A percentile compares a stretch with the other conserved stretches of the same genome.
These are phyloP conservation scores for Saccharomyces hybrid DNA, from an alignment of 1,139 yeast genomes.

Conservation along the genomic window DNA sequence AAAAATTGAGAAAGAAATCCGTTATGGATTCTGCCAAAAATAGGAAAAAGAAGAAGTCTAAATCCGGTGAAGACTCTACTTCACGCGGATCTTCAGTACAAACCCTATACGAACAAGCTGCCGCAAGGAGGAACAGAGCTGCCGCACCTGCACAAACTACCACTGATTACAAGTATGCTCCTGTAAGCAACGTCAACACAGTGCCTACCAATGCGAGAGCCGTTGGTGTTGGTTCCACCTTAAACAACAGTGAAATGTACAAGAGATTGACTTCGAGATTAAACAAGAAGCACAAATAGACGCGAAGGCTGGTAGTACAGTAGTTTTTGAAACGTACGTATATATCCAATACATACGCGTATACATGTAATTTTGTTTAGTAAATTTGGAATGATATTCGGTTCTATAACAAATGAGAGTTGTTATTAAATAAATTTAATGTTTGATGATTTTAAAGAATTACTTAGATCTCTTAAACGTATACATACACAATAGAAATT, in stretches of 20 bases:
- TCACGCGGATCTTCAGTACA: constrained; percentile 21
- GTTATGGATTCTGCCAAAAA: constrained; percentile 28
- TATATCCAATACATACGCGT: background rate
- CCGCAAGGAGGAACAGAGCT: constrained; percentile 88
- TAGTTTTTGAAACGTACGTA: background rate
- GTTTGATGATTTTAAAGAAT: constrained; percentile 1
- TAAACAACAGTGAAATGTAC: constrained; percentile 65
- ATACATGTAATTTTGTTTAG: background rate
- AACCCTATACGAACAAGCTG: constrained; percentile 71
- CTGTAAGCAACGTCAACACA: constrained; percentile 51
- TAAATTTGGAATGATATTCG: background rate
- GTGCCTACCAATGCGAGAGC: constrained; percentile 31
- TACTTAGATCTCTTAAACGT: background rate
- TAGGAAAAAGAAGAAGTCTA: constrained; percentile 24
- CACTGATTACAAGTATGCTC: constrained; percentile 85
- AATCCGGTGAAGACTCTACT: constrained; percentile 35
- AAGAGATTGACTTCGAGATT: constrained; percentile 46
- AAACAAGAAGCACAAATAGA: constrained; percentile 21
- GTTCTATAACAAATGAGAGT: background rate
- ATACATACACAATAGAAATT: background rate
- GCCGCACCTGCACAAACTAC: constrained; percentile 89
- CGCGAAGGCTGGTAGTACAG: background rate
- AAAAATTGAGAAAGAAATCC: constrained; percentile 41
- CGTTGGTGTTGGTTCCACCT: constrained; percentile 45
- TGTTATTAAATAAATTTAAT: background rate